Percentiles rank a stretch among this genome's conserved stretches.
Evolutionary conservation across 441 rosid species (phyloP).

Genomic region (Corymbia citriodora): DNA sequence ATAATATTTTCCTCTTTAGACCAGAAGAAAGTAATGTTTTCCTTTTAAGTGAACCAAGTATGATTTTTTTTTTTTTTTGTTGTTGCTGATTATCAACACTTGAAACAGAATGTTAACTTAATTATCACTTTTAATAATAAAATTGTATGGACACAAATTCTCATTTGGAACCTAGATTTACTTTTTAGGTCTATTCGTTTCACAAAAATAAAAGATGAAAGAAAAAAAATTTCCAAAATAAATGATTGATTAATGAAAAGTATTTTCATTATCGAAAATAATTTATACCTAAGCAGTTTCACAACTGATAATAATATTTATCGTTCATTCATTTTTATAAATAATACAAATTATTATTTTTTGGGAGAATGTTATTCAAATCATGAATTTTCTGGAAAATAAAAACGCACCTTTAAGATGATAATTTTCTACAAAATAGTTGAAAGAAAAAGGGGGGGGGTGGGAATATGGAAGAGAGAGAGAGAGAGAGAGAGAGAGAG

Average conservation of each 20-base stretch:
- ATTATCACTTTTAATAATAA: background rate
- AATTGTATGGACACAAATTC: background rate
- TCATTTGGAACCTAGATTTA: background rate
- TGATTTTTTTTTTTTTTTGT: background rate
- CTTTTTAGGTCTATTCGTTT: background rate
- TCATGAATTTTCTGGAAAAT: background rate
- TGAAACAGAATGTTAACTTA: background rate
- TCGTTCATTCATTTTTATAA: background rate
- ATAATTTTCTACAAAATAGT: background rate
- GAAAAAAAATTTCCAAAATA: too few relatives aligned
- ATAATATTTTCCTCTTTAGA: background rate
- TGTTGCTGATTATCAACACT: background rate
- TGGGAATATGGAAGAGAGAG: background rate
- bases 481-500: too few relatives aligned
- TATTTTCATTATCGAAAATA: background rate
- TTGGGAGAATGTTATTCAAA: background rate
- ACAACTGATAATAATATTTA: background rate
- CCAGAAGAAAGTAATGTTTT: background rate
- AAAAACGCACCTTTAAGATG: background rate
- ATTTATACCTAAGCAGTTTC: background rate
- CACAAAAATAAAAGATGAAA: accelerated
- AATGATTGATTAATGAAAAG: background rate
- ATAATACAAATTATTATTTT: background rate
- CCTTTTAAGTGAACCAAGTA: background rate
- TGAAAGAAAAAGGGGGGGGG: background rate